These are phyloP conservation scores for Lodderomyces beijingensis DNA, from an alignment of 1,139 yeast genomes.

Conservation along the genomic window DNA sequence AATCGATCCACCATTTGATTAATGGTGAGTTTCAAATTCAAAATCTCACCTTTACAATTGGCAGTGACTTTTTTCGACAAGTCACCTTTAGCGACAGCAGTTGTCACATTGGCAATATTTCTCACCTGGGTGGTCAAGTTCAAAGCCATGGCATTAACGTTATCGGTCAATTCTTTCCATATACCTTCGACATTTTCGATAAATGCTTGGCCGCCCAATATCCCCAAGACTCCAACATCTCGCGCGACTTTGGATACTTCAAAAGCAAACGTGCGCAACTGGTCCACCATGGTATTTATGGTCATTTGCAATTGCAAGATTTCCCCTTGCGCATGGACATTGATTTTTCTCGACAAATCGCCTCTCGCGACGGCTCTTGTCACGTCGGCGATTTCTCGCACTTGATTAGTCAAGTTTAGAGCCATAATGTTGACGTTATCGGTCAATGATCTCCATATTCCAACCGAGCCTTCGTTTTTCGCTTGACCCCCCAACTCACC, in stretches of 20 bases:
- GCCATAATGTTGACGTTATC: constrained; percentile 90
- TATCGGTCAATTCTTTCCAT: constrained; percentile 85
- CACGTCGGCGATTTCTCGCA: constrained; percentile 83
- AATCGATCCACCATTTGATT: constrained; percentile 85
- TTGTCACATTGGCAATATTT: constrained; percentile 85
- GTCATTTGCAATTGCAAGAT: constrained; percentile 74
- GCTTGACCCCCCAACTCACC: constrained; percentile 90
- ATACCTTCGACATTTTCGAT: constrained; percentile 83
- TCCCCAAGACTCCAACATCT: constrained; percentile 86
- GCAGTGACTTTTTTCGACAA: constrained; percentile 82
- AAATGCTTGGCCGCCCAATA: constrained; percentile 83
- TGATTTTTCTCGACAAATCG: constrained; percentile 70
- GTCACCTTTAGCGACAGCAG: constrained; percentile 92
- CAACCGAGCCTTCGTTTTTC: constrained; percentile 75
- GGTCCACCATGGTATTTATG: constrained; percentile 84
- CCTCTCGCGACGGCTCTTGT: constrained; percentile 83
- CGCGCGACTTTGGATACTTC: constrained; percentile 87
- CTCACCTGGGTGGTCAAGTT: constrained; percentile 84
- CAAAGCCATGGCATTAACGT: constrained; percentile 87
- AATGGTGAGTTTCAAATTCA: constrained; percentile 75
- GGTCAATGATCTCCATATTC: constrained; percentile 81
- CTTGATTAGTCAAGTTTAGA: constrained; percentile 75
- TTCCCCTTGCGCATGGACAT: constrained; percentile 83
- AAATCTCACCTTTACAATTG: constrained; percentile 83
- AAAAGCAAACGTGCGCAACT: constrained; percentile 79